A percentile compares a stretch with the other conserved stretches of the same genome.
These are phyloP conservation scores for Candida incommunis DNA, from an alignment of 805 yeast species.

Conservation along the genomic window DNA sequence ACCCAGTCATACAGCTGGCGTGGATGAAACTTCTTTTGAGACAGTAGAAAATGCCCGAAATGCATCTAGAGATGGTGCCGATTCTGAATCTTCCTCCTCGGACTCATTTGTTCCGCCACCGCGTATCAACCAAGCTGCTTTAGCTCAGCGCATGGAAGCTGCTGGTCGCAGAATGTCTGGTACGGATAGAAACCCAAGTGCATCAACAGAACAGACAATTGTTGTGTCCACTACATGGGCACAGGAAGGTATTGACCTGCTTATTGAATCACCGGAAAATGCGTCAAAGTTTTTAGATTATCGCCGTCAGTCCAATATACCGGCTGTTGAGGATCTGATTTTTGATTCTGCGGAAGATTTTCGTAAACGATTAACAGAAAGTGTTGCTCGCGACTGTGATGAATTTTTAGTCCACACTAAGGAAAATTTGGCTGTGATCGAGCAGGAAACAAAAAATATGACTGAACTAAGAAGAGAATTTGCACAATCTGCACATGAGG, in stretches of 20 bases:
- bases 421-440: slow-evolving; percentile 4
- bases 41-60: background rate
- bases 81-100: background rate
- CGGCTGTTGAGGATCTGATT: slow-evolving; percentile 9
- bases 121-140: background rate
- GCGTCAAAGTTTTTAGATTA: slow-evolving; percentile 12
- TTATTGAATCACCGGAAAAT: slow-evolving; percentile 16
- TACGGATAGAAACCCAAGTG: background rate
- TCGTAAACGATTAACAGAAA: slow-evolving; percentile 8
- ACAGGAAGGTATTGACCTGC: slow-evolving; percentile 11
- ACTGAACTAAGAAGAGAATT: slow-evolving; percentile 15
- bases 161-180: slow-evolving; percentile 3
- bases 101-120: background rate
- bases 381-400: slow-evolving; percentile 18
- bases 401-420: slow-evolving; percentile 11
- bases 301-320: slow-evolving; percentile 13
- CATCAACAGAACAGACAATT: slow-evolving; percentile 2
- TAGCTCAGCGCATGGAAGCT: slow-evolving; percentile 2
- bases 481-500: slow-evolving; percentile 25
- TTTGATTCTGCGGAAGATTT: slow-evolving; percentile 7
- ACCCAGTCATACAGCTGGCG: no score
- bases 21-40: background rate
- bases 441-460: slow-evolving; percentile 8
- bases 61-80: background rate
- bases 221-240: slow-evolving; percentile 12